Evolutionary conservation across 1,284 basidiomycete genomes (phyloP).

Genomic region (Cronartium quercuum): DNA sequence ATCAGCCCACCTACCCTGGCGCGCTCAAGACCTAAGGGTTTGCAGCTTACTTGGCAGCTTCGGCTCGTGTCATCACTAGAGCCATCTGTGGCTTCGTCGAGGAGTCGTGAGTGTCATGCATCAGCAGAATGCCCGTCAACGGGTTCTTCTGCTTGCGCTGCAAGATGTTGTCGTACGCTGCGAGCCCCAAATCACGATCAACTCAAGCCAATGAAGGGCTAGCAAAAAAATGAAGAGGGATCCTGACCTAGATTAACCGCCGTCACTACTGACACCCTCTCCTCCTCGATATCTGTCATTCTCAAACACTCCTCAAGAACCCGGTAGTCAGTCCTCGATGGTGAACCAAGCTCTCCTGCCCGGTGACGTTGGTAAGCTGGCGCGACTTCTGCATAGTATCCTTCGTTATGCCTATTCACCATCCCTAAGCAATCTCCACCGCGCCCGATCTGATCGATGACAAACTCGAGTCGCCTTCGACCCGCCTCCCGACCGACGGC

Average conservation of each 20-base stretch:
- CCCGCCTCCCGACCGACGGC: conserved; percentile 64
- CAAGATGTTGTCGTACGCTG: conserved; percentile 81
- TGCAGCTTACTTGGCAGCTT: conserved; percentile 69
- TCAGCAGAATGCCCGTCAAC: conserved; percentile 79
- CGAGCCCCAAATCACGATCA: neutral
- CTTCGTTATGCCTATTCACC: conserved; percentile 2
- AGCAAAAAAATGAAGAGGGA: conserved; percentile 20
- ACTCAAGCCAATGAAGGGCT: neutral
- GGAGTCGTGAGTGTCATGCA: conserved; percentile 82
- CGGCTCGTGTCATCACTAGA: conserved; percentile 85
- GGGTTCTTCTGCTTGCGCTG: conserved; percentile 87
- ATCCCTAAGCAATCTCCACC: conserved; percentile 50
- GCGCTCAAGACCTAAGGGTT: neutral
- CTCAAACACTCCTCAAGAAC: conserved; percentile 62
- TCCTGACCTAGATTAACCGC: conserved; percentile 78
- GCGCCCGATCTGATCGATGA: conserved; percentile 64
- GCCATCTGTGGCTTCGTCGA: conserved; percentile 98
- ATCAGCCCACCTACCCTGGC: neutral
- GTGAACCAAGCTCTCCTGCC: neutral
- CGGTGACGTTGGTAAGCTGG: neutral
- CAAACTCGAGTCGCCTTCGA: conserved; percentile 63
- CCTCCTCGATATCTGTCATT: conserved; percentile 69
- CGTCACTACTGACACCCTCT: conserved; percentile 90
- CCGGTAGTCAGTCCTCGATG: conserved; percentile 41
- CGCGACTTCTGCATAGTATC: conserved; percentile 12